Conservation (phyloP, 2,329 filamentous ascomycete species). For the Epichloe aotearoae region DNA sequence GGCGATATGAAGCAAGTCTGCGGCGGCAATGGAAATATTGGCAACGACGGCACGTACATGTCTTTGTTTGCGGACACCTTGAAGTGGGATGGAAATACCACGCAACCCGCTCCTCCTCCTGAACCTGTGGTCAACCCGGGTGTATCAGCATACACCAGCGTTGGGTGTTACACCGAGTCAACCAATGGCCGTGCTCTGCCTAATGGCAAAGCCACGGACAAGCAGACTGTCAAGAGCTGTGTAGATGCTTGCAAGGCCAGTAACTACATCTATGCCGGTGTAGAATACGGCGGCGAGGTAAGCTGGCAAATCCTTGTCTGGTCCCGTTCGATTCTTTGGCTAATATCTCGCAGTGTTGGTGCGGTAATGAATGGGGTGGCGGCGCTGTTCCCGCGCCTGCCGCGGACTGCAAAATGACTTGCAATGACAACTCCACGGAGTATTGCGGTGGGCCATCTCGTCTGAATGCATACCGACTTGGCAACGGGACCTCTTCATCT, state of each 20-base stretch:
- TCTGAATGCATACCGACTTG: slow-evolving; percentile 22
- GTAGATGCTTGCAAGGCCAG: slow-evolving; percentile 18
- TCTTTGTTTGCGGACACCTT: slow-evolving; percentile 32
- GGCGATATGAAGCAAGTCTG: slow-evolving; percentile 38
- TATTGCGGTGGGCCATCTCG: slow-evolving; percentile 22
- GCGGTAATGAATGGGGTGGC: slow-evolving; percentile 16
- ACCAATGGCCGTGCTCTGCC: slow-evolving; percentile 19
- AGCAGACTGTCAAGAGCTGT: slow-evolving; percentile 21
- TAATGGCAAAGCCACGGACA: slow-evolving; percentile 11
- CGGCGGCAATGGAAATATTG: slow-evolving; percentile 32
- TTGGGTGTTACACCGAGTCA: slow-evolving; percentile 27
- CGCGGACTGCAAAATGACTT: slow-evolving; percentile 22
- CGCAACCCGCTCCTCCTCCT: slow-evolving; percentile 8
- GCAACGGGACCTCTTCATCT: slow-evolving; percentile 12
- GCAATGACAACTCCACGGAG: slow-evolving; percentile 23
- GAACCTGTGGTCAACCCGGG: slow-evolving; percentile 25
- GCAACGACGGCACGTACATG: slow-evolving; percentile 27
- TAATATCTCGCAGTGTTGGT: slow-evolving; percentile 20
- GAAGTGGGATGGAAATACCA: slow-evolving; percentile 16
- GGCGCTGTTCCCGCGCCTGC: slow-evolving; percentile 18
- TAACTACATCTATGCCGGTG: slow-evolving; percentile 19
- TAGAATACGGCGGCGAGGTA: slow-evolving; percentile 27
- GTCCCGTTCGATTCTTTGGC: background rate
- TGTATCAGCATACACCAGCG: slow-evolving; percentile 20
- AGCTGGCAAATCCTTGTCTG: slow-evolving; percentile 1